phyloP scores from a whole-genome alignment of 2,329 filamentous ascomycete genomes.

The Dactylellina sp. region DNA sequence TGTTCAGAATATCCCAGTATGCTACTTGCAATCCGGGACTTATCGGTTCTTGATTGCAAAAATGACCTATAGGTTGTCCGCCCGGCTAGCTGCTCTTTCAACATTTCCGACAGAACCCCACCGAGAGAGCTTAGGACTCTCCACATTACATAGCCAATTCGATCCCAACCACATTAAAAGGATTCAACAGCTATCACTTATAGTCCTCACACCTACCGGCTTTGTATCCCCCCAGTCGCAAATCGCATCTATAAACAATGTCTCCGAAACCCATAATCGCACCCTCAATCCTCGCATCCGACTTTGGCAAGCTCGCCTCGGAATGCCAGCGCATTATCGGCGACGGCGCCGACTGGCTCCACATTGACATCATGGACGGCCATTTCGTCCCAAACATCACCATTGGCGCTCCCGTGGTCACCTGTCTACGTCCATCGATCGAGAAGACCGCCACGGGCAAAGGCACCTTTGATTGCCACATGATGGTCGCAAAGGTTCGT shows the following conservation, averaged over 20 bases:
- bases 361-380: conserved; percentile 96
- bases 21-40: too few relatives aligned
- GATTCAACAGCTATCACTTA: conserved; percentile 33
- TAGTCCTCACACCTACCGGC: too few relatives aligned
- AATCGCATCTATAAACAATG: conserved; percentile 68
- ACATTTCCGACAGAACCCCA: conserved; percentile 18
- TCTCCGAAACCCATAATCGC: conserved; percentile 92
- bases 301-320: conserved; percentile 88
- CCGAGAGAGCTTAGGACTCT: conserved; percentile 19
- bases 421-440: conserved; percentile 89
- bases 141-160: conserved; percentile 1
- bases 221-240: too few relatives aligned
- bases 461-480: conserved; percentile 98
- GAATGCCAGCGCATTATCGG: conserved; percentile 88
- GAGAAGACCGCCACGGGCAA: conserved; percentile 77
- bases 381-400: conserved; percentile 99
- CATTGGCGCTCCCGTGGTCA: conserved; percentile 93
- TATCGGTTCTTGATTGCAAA: too few relatives aligned
- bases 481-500: conserved; percentile 83
- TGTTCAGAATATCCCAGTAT: too few relatives aligned
- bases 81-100: too few relatives aligned
- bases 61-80: too few relatives aligned
- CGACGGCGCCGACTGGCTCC: conserved; percentile 89
- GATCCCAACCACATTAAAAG: conserved; percentile 17
- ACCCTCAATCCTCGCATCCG: conserved; percentile 96